Percentiles rank a stretch among this genome's conserved stretches.
phyloP scores from a whole-genome alignment of 192 early-diverging fungal species.

The Obelidium mucronatum region DNA sequence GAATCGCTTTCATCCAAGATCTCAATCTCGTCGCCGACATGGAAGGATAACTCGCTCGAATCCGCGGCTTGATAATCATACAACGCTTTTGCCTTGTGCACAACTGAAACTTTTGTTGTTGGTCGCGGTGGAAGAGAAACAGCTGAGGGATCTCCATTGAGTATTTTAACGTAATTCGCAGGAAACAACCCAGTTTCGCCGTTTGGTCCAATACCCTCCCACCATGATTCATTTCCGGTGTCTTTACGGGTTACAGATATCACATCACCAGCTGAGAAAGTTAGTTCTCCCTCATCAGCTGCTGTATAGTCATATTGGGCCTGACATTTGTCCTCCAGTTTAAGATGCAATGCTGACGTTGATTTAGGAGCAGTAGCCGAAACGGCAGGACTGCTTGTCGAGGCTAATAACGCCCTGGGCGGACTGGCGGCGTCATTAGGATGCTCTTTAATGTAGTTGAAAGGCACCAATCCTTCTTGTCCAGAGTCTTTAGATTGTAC shows the following conservation, averaged over 20 bases:
- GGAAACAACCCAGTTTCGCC: constrained; percentile 76
- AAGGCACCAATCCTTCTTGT: constrained; percentile 47
- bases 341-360: not conserved
- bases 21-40: constrained; percentile 84
- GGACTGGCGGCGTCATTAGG: not conserved
- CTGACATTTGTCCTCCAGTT: constrained; percentile 3
- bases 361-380: not conserved
- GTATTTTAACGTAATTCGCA: constrained; percentile 93
- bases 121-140: too few relatives aligned
- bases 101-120: constrained; percentile 1
- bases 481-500: constrained; percentile 15
- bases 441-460: constrained; percentile 48
- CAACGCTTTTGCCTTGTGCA: constrained; percentile 75
- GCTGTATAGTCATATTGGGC: constrained; percentile 85
- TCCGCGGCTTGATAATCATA: constrained; percentile 91
- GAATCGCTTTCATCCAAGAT: constrained; percentile 67
- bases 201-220: constrained; percentile 80
- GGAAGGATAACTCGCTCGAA: constrained; percentile 87
- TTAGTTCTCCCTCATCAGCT: constrained; percentile 91
- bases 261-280: constrained; percentile 64
- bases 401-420: too few relatives aligned
- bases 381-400: not conserved
- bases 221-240: constrained; percentile 85
- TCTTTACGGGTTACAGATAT: constrained; percentile 47
- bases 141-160: too few relatives aligned